Base-by-base conservation (phyloP, 2,329 filamentous ascomycete species). In the Ceratocystis smalleyi region DNA sequence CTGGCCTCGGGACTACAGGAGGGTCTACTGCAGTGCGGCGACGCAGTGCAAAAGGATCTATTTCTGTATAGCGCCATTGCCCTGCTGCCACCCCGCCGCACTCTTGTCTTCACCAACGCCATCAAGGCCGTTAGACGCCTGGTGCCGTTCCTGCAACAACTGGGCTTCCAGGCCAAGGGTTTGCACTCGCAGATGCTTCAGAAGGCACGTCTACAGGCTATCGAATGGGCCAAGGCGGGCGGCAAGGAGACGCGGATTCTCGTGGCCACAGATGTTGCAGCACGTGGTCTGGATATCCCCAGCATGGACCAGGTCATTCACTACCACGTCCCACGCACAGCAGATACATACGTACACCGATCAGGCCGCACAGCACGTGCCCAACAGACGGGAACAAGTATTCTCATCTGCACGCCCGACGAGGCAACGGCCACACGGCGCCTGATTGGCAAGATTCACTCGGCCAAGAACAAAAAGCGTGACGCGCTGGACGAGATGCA, bases 131-230 rank as follows among this genome's bases (percentile, higher is more conserved):
- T 96, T 62, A 87, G 91, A 55, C 89, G 94, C 45, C 78, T 99
- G 12, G 85, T 87, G 0, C 89, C 92, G 0, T 83, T 96, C 71
- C 81, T 99, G 1, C 84, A 92, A 69, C 89, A 89, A 68, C 83
- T 99, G 61, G 83, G 86, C 67, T 79, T 96, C 7, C 84, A 86
- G 1, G 87, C 86, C 0, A 78, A 89, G 10, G 84, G 88, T 0
- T 78, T 99, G 0, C 94, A 99, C 74, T 96, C 91, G 0, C 88
- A 91, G 68, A 97, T 99, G 94, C 81, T 85, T 0, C 94, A 99
- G 75, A 97, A 97, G 74, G 91, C 94, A 2, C 90, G 94, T 55
- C 79, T 96, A n/a, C 85, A 92, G 47, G 92, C 90, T 1, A 82
- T 99, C 1, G 94, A 99, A 72, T 87, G 88, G 49, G 97, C 99